These are phyloP conservation scores for Ammopiptanthus mongolicus DNA, from an alignment of 306 rosid genomes.

Conservation along the genomic window DNA sequence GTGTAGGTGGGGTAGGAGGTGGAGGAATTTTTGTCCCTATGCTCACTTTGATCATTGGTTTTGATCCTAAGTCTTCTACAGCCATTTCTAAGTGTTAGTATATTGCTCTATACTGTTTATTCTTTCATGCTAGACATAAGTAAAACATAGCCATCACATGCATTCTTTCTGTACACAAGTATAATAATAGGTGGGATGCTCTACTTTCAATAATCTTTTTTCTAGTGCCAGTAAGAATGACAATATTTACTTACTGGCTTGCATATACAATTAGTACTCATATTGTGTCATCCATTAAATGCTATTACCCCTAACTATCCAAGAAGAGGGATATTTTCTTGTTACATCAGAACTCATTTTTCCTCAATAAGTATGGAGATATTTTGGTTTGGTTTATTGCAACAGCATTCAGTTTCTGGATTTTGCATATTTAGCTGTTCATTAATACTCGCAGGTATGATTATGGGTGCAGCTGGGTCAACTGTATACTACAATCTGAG, in stretches of 20 bases:
- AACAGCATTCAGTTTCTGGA: not conserved
- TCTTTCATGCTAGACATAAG: not conserved
- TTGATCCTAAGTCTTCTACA: slow-evolving; percentile 84
- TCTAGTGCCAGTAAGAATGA: not conserved
- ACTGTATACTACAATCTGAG: slow-evolving; percentile 68
- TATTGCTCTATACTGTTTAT: not conserved
- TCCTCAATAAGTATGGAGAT: not conserved
- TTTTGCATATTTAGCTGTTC: not conserved
- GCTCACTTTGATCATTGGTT: slow-evolving; percentile 78
- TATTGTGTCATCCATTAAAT: not conserved
- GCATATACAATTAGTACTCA: not conserved
- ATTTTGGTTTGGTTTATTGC: not conserved
- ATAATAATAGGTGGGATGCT: not conserved
- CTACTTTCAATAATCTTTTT: not conserved
- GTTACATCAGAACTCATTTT: not conserved
- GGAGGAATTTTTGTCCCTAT: slow-evolving; percentile 87
- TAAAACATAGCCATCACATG: not conserved
- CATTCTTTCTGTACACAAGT: not conserved
- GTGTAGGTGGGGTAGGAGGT: slow-evolving; percentile 91
- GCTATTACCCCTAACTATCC: not conserved
- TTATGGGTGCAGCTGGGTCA: slow-evolving; percentile 83
- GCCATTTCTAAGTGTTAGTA: slow-evolving; percentile 81
- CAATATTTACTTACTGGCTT: not conserved
- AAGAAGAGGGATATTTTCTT: not conserved
- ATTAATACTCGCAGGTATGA: slow-evolving; percentile 56